phyloP scores from a whole-genome alignment of 495 filamentous ascomycete species.

The Trichoderma gamsii region DNA sequence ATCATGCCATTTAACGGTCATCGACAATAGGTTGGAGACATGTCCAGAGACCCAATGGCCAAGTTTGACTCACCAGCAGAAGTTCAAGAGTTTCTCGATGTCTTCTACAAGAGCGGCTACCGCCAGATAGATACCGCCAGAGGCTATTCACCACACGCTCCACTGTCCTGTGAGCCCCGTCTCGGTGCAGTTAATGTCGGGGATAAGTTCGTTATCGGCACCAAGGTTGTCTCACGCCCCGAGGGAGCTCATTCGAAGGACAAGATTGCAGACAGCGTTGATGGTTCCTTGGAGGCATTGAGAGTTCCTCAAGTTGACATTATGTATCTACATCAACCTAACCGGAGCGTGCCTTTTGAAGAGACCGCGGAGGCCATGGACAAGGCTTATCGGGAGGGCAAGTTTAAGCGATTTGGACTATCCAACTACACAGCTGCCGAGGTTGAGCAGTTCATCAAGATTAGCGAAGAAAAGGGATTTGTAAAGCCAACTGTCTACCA shows the following conservation, averaged over 20 bases:
- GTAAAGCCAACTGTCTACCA: conserved; percentile 53
- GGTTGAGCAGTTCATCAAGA: conserved; percentile 79
- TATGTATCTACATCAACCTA: conserved; percentile 26
- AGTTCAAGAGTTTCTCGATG: conserved; percentile 44
- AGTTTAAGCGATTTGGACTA: conserved; percentile 78
- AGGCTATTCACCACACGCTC: conserved; percentile 43
- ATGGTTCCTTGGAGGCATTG: conserved; percentile 23
- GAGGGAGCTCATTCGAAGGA: conserved; percentile 22
- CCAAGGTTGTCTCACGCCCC: conserved; percentile 22
- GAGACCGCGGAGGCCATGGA: conserved; percentile 74
- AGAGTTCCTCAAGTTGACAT: conserved; percentile 26
- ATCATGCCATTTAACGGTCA: background rate
- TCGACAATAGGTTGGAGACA: conserved; percentile 20
- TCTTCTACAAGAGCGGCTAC: conserved; percentile 67
- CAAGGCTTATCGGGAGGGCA: conserved; percentile 78
- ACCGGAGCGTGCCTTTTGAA: conserved; percentile 69
- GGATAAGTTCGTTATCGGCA: conserved; percentile 23
- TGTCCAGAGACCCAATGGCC: conserved; percentile 14
- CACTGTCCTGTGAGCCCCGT: conserved; percentile 22
- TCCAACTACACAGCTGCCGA: conserved; percentile 86
- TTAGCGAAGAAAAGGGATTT: conserved; percentile 71
- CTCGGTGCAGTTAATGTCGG: conserved; percentile 21
- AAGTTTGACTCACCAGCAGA: conserved; percentile 23
- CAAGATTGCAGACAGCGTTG: conserved; percentile 24
- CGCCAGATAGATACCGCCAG: conserved; percentile 77